Evolutionary conservation across 768 basidiomycete genomes (phyloP), one percentile per base, ranked within the genome.

Genomic region (Phylloporus rhodoxanthus): DNA sequence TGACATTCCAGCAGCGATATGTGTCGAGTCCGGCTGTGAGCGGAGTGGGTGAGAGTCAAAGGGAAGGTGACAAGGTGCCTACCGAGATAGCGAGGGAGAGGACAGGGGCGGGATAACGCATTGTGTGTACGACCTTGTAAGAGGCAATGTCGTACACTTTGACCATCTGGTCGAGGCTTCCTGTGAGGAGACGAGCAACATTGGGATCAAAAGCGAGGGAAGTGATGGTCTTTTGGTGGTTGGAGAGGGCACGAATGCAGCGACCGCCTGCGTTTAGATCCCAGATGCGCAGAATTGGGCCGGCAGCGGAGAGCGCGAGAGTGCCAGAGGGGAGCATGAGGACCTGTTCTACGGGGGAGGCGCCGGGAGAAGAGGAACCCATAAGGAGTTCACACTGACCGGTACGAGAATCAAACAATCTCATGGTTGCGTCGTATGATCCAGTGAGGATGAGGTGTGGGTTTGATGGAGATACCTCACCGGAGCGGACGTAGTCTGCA

Each of bases 201-300:
- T 74, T 77, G 26, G 85, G 62, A 63, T 91, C 85, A 67, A 94
- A 91, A 1, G 91, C 73, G 37, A 96, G 75, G 14, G 91, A 79
- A 0, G 95, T 98, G 48, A 99, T 81, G 3, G 96, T 93, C 72
- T 99, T 99, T 70, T 98, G 95, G 65, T 99, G 96, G 71, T 98
- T 98, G 30, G 92, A 95, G 54, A 98, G 64, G 9, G 96, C 95
- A 41, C 88, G 80, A 3, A 87, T 77, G 68, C 95, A 97, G 38
- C 85, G 81, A 13, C 90, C 91, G 11, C 91, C 91, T 0, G 89
- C 87, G 17, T 94, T 84, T 44, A 99, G 71, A 68, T 99, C 96
- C 94, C 96, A 99, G 4, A 91, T 83, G 19, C 92, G 81, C 45
- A 98, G 72, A 51, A 98, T 94, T 1, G 95, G 90, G 0, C 95